Evolutionary conservation across 2,329 filamentous ascomycete genomes (phyloP).

Genomic region (Botrytis tulipae): DNA sequence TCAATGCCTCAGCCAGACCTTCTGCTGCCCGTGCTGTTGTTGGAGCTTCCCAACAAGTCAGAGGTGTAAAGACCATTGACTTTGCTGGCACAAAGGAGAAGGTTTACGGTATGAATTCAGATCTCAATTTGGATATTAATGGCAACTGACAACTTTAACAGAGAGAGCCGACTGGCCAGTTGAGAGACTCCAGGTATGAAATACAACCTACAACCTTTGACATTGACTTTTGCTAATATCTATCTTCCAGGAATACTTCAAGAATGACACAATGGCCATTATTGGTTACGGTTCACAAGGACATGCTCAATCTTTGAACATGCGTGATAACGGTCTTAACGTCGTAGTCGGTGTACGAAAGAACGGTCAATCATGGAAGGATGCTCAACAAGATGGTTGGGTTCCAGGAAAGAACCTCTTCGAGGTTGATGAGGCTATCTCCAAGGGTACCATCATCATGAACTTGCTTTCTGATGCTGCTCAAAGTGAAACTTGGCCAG

Average conservation of each 20-base stretch:
- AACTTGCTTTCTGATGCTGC: slow-evolving; percentile 98
- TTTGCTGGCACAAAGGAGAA: slow-evolving; percentile 91
- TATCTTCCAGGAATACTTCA: slow-evolving; percentile 84
- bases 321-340: slow-evolving; percentile 98
- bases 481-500: slow-evolving; percentile 97
- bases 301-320: slow-evolving; percentile 98
- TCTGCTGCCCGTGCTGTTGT: slow-evolving; percentile 50
- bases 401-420: slow-evolving; percentile 98
- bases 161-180: slow-evolving; percentile 98
- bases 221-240: slow-evolving; percentile 27
- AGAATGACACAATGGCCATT: slow-evolving; percentile 97
- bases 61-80: slow-evolving; percentile 98
- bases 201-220: slow-evolving; percentile 21
- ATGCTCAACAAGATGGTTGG: slow-evolving; percentile 96
- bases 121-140: slow-evolving; percentile 1
- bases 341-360: slow-evolving; percentile 99
- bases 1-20: slow-evolving; percentile 54
- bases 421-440: slow-evolving; percentile 95
- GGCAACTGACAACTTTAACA: slow-evolving; percentile 42
- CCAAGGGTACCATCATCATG: slow-evolving; percentile 93
- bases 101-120: slow-evolving; percentile 71
- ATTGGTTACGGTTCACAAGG: slow-evolving; percentile 98
- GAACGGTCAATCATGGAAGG: slow-evolving; percentile 97
- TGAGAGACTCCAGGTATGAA: slow-evolving; percentile 89
- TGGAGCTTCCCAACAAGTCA: slow-evolving; percentile 52